Percentiles rank a stretch among this genome's conserved stretches.
Conservation (phyloP, 306 rosid genomes). For the Gynostemma pentaphyllum region DNA sequence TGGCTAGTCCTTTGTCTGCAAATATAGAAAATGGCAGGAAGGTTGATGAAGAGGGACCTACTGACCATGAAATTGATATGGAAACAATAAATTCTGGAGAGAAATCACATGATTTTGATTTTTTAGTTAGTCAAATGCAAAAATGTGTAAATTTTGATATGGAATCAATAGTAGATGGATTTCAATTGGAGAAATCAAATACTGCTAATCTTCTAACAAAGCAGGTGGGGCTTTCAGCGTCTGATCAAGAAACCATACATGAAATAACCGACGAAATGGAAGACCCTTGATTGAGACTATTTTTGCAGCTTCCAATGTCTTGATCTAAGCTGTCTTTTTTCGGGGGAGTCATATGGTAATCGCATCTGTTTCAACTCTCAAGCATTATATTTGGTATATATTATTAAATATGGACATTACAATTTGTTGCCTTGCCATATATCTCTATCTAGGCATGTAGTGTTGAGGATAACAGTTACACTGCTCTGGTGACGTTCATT, state of each 20-base stretch:
- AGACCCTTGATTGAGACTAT: background rate
- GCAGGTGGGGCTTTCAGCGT: slow-evolving; percentile 29
- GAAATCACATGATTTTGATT: slow-evolving; percentile 27
- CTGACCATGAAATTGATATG: slow-evolving; percentile 34
- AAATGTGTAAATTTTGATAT: slow-evolving; percentile 20
- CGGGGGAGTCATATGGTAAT: background rate
- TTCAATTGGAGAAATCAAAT: slow-evolving; percentile 19
- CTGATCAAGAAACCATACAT: slow-evolving; percentile 22
- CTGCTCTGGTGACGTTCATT: background rate
- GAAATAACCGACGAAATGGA: background rate
- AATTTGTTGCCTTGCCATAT: background rate
- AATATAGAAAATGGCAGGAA: slow-evolving; percentile 26
- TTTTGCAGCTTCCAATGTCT: background rate
- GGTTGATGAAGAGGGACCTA: slow-evolving; percentile 20
- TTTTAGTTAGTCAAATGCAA: slow-evolving; percentile 40
- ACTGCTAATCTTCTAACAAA: slow-evolving; percentile 29
- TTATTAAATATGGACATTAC: background rate
- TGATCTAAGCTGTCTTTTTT: background rate
- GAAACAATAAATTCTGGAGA: slow-evolving; percentile 26
- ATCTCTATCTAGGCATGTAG: background rate
- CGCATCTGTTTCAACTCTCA: slow-evolving; percentile 1
- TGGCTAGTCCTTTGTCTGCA: slow-evolving; percentile 30
- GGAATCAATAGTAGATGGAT: slow-evolving; percentile 14
- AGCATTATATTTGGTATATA: background rate
- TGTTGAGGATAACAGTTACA: background rate